Evolutionary conservation across 2,329 filamentous ascomycete genomes (phyloP).

Genomic region (Trichoderma brevicompactum): DNA sequence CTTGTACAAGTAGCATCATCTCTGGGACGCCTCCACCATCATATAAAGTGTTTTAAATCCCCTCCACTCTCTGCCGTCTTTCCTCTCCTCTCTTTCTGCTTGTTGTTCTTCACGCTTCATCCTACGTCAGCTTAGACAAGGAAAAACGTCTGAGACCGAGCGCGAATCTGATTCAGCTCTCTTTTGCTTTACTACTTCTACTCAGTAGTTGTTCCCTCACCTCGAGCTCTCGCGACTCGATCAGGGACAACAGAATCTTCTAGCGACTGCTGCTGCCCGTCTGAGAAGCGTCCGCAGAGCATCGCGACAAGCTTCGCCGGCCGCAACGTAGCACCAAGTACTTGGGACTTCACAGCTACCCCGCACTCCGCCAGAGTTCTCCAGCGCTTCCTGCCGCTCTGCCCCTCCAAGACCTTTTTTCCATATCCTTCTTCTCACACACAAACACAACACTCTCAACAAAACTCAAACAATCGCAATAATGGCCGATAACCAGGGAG

Average conservation of each 20-base stretch:
- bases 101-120: not conserved
- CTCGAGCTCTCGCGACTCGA: conserved; percentile 13
- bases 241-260: not conserved
- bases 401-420: conserved; percentile 19
- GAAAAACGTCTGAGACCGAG: not conserved
- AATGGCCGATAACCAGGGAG: conserved; percentile 55
- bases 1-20: too few relatives aligned
- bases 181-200: not conserved
- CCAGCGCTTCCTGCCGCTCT: conserved; percentile 14
- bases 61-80: conserved; percentile 20
- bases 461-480: conserved; percentile 27
- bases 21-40: conserved; percentile 28
- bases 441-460: not conserved
- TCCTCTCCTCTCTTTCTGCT: conserved; percentile 1
- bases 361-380: conserved; percentile 25
- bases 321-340: conserved; percentile 19
- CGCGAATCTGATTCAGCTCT: not conserved
- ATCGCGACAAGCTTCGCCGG: conserved; percentile 10
- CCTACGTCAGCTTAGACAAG: not conserved
- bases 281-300: not conserved
- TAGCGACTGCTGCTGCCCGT: conserved; percentile 2
- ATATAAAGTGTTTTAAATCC: conserved; percentile 28
- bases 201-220: not conserved
- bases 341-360: conserved; percentile 24
- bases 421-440: not conserved